phyloP scores from a whole-genome alignment of 2,329 filamentous ascomycete species.

The Tolypocladium tundrense region DNA sequence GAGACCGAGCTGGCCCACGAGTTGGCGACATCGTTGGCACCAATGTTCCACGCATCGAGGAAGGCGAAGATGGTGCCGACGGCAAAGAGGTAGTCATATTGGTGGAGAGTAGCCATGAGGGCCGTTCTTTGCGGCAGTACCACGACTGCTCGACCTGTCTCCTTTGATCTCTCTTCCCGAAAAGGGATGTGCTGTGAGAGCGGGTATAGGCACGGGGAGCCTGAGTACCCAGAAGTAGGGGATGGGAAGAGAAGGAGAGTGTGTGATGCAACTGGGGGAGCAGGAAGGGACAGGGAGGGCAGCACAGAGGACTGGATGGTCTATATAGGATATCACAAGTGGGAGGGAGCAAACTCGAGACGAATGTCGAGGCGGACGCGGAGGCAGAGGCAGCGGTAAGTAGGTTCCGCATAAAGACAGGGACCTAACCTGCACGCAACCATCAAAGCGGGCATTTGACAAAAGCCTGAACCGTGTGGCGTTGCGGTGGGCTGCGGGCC shows the following conservation, averaged over 20 bases:
- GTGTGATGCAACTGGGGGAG: too few species aligned
- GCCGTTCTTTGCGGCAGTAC: neutral
- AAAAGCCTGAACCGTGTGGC: neutral
- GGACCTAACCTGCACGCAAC: neutral
- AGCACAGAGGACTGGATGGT: neutral
- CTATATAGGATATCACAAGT: neutral
- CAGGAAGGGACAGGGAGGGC: neutral
- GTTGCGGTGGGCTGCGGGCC: neutral
- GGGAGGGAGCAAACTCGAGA: neutral
- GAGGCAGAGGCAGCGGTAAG: neutral
- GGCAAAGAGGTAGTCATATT: conserved; percentile 55
- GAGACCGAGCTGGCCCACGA: conserved; percentile 66
- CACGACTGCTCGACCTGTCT: neutral
- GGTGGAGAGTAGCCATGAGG: conserved; percentile 20
- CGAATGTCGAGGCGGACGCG: neutral
- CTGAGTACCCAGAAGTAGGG: neutral
- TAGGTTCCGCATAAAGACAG: neutral
- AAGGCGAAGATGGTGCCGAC: conserved; percentile 56
- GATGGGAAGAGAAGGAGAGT: too few species aligned
- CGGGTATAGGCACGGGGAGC: neutral
- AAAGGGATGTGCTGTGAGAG: neutral
- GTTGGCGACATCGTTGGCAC: conserved; percentile 61
- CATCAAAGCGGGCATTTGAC: neutral
- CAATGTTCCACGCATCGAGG: conserved; percentile 55
- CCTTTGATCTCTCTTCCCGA: neutral